Evolutionary conservation across 441 rosid genomes (phyloP).

Genomic region (Bocquillonia castaneifolia): DNA sequence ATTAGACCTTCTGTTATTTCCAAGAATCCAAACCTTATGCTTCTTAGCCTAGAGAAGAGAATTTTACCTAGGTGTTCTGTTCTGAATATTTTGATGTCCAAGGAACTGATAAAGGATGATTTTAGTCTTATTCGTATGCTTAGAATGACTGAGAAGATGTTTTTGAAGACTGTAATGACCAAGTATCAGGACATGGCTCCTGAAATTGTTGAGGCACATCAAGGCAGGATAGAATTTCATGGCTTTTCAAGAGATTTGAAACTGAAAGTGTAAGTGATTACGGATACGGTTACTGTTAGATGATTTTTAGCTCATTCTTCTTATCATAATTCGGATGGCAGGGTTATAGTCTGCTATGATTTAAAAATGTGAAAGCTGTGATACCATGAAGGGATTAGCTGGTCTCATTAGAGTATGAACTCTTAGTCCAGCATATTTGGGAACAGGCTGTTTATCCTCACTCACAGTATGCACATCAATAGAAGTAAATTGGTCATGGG

Average conservation of each 20-base stretch:
- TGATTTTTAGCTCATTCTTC: not conserved
- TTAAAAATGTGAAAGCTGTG: not conserved
- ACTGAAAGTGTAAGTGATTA: not conserved
- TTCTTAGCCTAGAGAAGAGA: slow-evolving; percentile 23
- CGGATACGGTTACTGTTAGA: too few species aligned
- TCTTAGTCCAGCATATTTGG: not conserved
- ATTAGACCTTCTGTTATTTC: slow-evolving; percentile 14
- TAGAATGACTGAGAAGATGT: slow-evolving; percentile 8
- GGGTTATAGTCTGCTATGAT: not conserved
- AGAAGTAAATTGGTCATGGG: not conserved
- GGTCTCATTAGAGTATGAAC: not conserved
- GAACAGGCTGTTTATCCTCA: not conserved
- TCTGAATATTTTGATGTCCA: slow-evolving; percentile 23
- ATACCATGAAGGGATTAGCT: not conserved
- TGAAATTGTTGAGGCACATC: slow-evolving; percentile 20
- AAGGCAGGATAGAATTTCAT: slow-evolving; percentile 22
- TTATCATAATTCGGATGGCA: not conserved
- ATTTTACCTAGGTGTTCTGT: slow-evolving; percentile 27
- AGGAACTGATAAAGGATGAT: slow-evolving; percentile 8
- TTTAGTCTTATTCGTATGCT: not conserved
- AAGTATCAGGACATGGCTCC: slow-evolving; percentile 20
- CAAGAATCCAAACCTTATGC: slow-evolving; percentile 19
- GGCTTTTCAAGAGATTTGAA: slow-evolving; percentile 16
- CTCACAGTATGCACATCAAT: not conserved
- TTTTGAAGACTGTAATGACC: slow-evolving; percentile 11